A percentile compares a stretch with the other conserved stretches of the same genome.
Conservation (phyloP, 1,284 basidiomycete species). For the Peniophora sp. region DNA sequence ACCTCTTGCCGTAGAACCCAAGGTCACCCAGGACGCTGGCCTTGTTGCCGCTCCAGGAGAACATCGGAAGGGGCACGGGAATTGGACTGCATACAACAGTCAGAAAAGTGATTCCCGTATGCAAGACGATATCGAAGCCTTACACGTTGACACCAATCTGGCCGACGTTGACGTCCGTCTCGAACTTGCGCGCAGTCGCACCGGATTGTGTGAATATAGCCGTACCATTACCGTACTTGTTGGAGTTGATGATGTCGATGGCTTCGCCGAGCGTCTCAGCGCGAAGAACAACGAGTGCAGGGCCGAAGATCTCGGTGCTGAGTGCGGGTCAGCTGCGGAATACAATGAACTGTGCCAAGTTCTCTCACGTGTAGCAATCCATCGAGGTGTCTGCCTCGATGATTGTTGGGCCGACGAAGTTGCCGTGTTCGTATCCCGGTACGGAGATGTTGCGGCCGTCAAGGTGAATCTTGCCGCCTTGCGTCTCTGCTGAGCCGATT, state of each 20-base stretch:
- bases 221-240: slow-evolving; percentile 91
- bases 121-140: no score
- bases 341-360: neutral
- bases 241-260: slow-evolving; percentile 82
- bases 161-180: slow-evolving; percentile 83
- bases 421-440: slow-evolving; percentile 79
- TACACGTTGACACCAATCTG: slow-evolving; percentile 89
- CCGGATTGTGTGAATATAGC: slow-evolving; percentile 96
- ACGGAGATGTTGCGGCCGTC: slow-evolving; percentile 77
- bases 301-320: slow-evolving; percentile 95
- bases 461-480: slow-evolving; percentile 85
- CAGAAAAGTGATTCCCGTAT: no score
- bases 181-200: slow-evolving; percentile 93
- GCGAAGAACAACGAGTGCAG: slow-evolving; percentile 75
- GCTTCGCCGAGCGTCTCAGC: slow-evolving; percentile 90
- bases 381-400: slow-evolving; percentile 79
- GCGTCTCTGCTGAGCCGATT: slow-evolving; percentile 74
- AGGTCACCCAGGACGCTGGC: slow-evolving; percentile 85
- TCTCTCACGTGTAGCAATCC: slow-evolving; percentile 76
- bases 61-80: slow-evolving; percentile 88
- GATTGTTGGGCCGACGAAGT: slow-evolving; percentile 93
- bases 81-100: slow-evolving; percentile 45
- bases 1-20: slow-evolving; percentile 86
- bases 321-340: slow-evolving; percentile 4
- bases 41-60: slow-evolving; percentile 90